Conservation (phyloP, 2,329 filamentous ascomycete genomes). For the Emmonsia crescens region DNA sequence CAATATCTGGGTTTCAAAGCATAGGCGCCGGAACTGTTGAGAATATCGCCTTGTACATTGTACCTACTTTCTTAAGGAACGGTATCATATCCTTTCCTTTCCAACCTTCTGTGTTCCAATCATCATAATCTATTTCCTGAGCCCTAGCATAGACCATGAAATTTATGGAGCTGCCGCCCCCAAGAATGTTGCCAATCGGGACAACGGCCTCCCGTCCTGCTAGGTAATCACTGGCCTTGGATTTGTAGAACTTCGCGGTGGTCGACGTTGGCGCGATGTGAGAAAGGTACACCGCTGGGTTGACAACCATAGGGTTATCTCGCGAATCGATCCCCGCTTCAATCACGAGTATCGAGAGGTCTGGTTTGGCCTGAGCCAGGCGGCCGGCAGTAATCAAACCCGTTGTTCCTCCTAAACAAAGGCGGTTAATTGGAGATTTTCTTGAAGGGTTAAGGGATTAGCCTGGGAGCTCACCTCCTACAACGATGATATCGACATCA, state of each 20-base stretch:
- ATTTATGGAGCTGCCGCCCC: slow-evolving; percentile 52
- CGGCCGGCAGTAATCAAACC: slow-evolving; percentile 42
- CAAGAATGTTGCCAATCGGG: slow-evolving; percentile 42
- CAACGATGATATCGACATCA: slow-evolving; percentile 2
- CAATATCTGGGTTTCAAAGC: background rate
- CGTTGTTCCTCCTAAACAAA: slow-evolving; percentile 35
- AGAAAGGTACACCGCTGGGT: slow-evolving; percentile 41
- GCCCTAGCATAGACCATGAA: slow-evolving; percentile 43
- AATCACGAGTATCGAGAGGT: slow-evolving; percentile 42
- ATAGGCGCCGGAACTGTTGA: background rate
- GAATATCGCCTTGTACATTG: background rate
- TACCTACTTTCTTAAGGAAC: slow-evolving; percentile 40
- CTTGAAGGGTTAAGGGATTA: background rate
- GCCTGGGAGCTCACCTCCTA: background rate
- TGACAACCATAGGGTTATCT: slow-evolving; percentile 39
- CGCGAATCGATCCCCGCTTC: slow-evolving; percentile 46
- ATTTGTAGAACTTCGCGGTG: slow-evolving; percentile 43
- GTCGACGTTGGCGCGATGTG: slow-evolving; percentile 41
- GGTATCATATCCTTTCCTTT: slow-evolving; percentile 42
- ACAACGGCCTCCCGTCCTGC: slow-evolving; percentile 24
- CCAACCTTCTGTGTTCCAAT: slow-evolving; percentile 46
- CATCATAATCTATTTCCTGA: slow-evolving; percentile 31
- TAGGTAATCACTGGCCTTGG: slow-evolving; percentile 31
- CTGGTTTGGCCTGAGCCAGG: slow-evolving; percentile 41
- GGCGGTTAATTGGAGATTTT: background rate